phyloP scores from a whole-genome alignment of 257 asterid species.

The Thymus mandschuricus region DNA sequence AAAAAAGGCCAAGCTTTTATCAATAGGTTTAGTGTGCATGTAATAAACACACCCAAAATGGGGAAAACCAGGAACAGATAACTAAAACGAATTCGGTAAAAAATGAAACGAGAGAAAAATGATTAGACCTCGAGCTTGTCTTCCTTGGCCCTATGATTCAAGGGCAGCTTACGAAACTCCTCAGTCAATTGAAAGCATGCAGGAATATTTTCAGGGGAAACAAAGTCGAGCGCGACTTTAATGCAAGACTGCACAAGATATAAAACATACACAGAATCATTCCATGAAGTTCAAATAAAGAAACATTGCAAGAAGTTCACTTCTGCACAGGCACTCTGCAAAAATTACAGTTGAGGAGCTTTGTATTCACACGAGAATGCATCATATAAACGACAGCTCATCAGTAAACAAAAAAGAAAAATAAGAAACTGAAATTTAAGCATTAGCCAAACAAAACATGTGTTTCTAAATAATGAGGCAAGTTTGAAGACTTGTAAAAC shows the following conservation, averaged over 20 bases:
- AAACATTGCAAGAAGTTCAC: background rate
- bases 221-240: conserved; percentile 51
- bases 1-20: background rate
- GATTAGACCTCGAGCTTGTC: conserved; percentile 49
- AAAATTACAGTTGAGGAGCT: background rate
- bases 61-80: background rate
- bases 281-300: no score
- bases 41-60: background rate
- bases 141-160: conserved; percentile 45
- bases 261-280: conserved; percentile 4
- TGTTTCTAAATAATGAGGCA: background rate
- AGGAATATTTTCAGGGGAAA: conserved; percentile 50
- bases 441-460: no score
- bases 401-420: no score
- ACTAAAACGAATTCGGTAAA: background rate
- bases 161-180: conserved; percentile 47
- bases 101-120: background rate
- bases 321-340: background rate
- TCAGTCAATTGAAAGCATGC: conserved; percentile 44
- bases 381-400: background rate
- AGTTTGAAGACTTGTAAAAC: background rate
- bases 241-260: conserved; percentile 51
- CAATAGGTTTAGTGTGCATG: background rate
- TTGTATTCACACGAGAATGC: background rate
- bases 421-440: no score